phyloP scores from a whole-genome alignment of 148 eudicot species.

The Camellia sinensis region DNA sequence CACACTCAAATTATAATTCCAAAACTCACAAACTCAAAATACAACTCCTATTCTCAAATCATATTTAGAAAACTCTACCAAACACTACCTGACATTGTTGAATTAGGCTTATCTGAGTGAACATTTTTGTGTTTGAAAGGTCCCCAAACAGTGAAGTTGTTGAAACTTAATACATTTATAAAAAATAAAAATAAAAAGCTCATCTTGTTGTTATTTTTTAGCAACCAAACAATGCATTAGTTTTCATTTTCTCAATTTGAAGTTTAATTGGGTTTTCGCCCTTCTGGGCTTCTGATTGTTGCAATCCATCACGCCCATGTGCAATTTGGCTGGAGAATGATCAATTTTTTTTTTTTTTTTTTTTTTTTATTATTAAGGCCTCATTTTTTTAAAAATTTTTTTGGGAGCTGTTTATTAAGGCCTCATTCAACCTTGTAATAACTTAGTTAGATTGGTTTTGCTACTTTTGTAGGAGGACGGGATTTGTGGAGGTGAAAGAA shows the following conservation, averaged over 20 bases:
- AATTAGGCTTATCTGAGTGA: not conserved
- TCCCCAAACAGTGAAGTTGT: not conserved
- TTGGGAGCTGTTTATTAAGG: no score
- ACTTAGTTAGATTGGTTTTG: constrained; percentile 7
- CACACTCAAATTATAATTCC: no score
- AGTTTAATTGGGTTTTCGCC: not conserved
- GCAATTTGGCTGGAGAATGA: constrained; percentile 1
- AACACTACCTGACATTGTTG: not conserved
- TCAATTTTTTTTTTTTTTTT: not conserved
- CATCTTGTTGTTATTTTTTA: not conserved
- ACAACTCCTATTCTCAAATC: no score
- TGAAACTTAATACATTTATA: not conserved
- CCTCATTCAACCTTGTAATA: not conserved
- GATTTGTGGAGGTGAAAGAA: constrained; percentile 96
- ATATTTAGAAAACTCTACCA: no score
- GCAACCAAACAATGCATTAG: not conserved
- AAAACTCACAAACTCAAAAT: no score
- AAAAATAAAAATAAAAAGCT: no score
- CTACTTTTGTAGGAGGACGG: constrained; percentile 63
- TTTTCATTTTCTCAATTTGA: not conserved
- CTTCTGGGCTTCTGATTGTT: not conserved
- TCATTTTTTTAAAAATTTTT: no score
- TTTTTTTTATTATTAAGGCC: no score
- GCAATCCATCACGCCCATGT: not conserved
- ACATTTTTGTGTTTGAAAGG: not conserved